These are phyloP conservation scores for Fremontodendron californicum DNA, from an alignment of 345 rosid genomes.

Conservation along the genomic window DNA sequence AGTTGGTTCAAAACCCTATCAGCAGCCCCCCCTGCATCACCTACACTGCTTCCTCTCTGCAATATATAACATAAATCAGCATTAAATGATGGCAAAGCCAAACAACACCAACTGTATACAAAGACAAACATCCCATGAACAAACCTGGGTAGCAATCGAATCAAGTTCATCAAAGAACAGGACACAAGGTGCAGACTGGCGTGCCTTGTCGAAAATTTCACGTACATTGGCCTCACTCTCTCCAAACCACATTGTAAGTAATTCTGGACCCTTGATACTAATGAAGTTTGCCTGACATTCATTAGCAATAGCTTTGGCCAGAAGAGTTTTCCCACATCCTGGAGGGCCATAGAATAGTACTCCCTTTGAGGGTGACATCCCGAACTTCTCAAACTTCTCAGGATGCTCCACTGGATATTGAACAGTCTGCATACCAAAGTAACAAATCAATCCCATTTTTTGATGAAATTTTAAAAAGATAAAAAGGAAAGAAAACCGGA, in stretches of 20 bases:
- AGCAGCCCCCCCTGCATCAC: conserved; percentile 98
- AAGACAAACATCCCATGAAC: conserved; percentile 1
- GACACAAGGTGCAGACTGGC: conserved; percentile 92
- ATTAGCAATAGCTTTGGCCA: conserved; percentile 95
- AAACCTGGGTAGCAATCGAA: conserved; percentile 93
- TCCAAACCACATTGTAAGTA: conserved; percentile 98
- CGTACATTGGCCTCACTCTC: conserved; percentile 96
- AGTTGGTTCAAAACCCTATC: conserved; percentile 95
- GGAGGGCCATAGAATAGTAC: conserved; percentile 97
- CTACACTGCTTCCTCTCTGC: conserved; percentile 88
- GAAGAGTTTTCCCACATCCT: conserved; percentile 92
- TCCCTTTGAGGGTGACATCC: conserved; percentile 97
- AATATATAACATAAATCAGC: neutral
- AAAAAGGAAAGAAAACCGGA: neutral
- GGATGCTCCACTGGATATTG: conserved; percentile 99
- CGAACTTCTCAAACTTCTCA: conserved; percentile 91
- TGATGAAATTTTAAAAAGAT: neutral
- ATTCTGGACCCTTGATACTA: conserved; percentile 90
- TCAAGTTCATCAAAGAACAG: conserved; percentile 93
- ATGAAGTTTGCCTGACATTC: conserved; percentile 99
- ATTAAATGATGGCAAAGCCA: neutral
- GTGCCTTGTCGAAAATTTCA: conserved; percentile 94
- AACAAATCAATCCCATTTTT: neutral
- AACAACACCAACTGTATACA: neutral
- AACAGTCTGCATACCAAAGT: conserved; percentile 61